Percentiles rank a stretch among this genome's conserved stretches.
These are phyloP conservation scores for Geotrichum australiense DNA, from an alignment of 1,139 yeast genomes.

Conservation along the genomic window DNA sequence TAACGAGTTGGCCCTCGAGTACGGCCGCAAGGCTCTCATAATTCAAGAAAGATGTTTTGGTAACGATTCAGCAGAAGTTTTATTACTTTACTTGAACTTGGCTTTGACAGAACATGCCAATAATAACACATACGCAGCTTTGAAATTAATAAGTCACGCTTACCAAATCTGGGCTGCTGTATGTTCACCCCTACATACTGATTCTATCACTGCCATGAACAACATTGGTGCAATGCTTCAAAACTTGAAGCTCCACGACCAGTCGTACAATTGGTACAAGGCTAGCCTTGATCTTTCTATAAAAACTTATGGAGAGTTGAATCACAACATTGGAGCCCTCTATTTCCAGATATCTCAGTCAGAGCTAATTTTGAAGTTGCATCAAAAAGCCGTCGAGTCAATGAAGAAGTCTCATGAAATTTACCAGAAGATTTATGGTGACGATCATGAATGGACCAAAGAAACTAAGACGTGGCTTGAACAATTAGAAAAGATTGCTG, in stretches of 20 bases:
- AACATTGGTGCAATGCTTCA: slow-evolving; percentile 59
- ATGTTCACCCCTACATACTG: slow-evolving; percentile 59
- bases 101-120: slow-evolving; percentile 64
- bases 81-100: slow-evolving; percentile 65
- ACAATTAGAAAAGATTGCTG: slow-evolving; percentile 39
- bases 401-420: slow-evolving; percentile 48
- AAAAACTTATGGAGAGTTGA: slow-evolving; percentile 47
- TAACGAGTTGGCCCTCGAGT: slow-evolving; percentile 53
- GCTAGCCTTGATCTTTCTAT: slow-evolving; percentile 44
- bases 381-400: slow-evolving; percentile 48
- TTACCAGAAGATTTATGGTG: slow-evolving; percentile 53
- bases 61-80: slow-evolving; percentile 68
- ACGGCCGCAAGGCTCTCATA: slow-evolving; percentile 63
- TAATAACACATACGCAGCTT: slow-evolving; percentile 53
- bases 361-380: slow-evolving; percentile 47
- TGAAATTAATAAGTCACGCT: slow-evolving; percentile 57
- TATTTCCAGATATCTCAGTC: slow-evolving; percentile 63
- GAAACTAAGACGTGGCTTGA: slow-evolving; percentile 60
- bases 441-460: slow-evolving; percentile 52
- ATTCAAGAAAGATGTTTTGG: slow-evolving; percentile 79
- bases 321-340: slow-evolving; percentile 53
- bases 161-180: slow-evolving; percentile 49
- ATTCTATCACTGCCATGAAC: slow-evolving; percentile 55
- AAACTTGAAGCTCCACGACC: slow-evolving; percentile 42
- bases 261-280: slow-evolving; percentile 46